Conservation (phyloP, 352 stramenopile genomes). For the Globisporangium cystogenes region DNA sequence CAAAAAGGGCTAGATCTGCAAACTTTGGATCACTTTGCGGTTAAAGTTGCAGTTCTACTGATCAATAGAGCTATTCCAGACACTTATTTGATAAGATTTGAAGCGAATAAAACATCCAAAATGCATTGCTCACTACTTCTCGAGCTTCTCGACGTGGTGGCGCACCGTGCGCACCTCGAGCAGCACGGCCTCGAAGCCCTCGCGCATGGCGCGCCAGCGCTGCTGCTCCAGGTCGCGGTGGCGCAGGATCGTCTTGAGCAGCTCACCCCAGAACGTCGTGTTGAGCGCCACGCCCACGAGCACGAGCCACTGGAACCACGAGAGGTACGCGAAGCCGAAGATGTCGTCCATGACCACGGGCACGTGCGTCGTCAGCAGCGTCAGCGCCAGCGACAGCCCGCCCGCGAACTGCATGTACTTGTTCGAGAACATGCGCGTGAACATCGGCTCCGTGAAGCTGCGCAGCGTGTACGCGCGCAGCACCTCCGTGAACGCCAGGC, state of each 20-base stretch:
- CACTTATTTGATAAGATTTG: too few relatives aligned
- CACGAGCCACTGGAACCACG: constrained; percentile 37
- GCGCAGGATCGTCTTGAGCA: constrained; percentile 32
- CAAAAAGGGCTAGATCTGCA: too few relatives aligned
- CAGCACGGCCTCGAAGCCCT: constrained; percentile 52
- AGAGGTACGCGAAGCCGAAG: constrained; percentile 47
- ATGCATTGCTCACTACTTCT: constrained; percentile 11
- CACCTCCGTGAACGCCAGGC: constrained; percentile 64
- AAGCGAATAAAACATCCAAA: not conserved
- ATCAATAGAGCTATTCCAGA: too few relatives aligned
- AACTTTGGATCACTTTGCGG: too few relatives aligned
- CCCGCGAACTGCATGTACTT: constrained; percentile 56
- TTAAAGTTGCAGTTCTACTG: too few relatives aligned
- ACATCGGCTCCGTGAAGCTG: constrained; percentile 63
- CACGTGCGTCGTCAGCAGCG: constrained; percentile 34
- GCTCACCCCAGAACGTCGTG: constrained; percentile 31
- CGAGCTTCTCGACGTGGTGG: constrained; percentile 45
- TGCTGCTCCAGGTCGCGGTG: constrained; percentile 15
- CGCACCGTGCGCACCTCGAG: constrained; percentile 56
- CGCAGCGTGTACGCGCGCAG: constrained; percentile 74
- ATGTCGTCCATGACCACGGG: constrained; percentile 39
- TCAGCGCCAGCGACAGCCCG: constrained; percentile 34
- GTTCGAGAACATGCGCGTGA: constrained; percentile 58
- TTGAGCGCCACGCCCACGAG: constrained; percentile 22
- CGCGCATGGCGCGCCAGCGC: constrained; percentile 38